Evolutionary conservation across 768 basidiomycete species (phyloP), one percentile per base, ranked within the genome.

Genomic region (Kondoa subrosea): DNA sequence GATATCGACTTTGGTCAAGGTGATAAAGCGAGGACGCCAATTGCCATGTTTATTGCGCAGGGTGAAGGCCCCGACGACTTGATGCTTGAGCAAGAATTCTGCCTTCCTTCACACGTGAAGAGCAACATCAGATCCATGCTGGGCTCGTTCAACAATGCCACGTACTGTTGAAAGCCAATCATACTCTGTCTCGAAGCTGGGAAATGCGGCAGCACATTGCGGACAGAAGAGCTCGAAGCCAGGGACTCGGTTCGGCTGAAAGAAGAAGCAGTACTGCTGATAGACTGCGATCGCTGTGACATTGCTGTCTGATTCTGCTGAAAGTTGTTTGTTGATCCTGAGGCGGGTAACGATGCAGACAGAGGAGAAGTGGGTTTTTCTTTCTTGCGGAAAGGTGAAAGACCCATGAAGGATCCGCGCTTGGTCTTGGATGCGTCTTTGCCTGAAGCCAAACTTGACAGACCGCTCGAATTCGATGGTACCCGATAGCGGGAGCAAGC

Each of bases 71-170:
- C 40, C 33, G 61, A 63, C 3, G 3, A 33, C 16, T 32, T 63
- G 61, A 33, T 63, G 30, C n/a, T 63, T 63, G 15, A 63, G 27
- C 61, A 63, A n/a, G 61, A 63, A 29, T 32, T 27, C 15, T 12
- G 3, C 16, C 8, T 33, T 27, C 29, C 61, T 63, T 21, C n/a
- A 27, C 14, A 25, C 25, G 14, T 14, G 58, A 25, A 31, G n/a
- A 31, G 26, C 3, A 16, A 16, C 16, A 17, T 16, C n/a, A 16
- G 29, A 27, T 4, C 12, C 29, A 59, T 21, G 34, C 14, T 63
- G 29, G 27, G 3, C 21, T 31, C 12, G 61, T 17, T 14, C 21
- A 32, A 8, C 29, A 27, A 63, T 26, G 58, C 4, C 8, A 15
- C 61, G 15, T 8, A 63, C 61, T 63, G 17, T 63, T 63, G 61